Conservation (phyloP, 1,284 basidiomycete species). For the Bondarzewia mesenterica region DNA sequence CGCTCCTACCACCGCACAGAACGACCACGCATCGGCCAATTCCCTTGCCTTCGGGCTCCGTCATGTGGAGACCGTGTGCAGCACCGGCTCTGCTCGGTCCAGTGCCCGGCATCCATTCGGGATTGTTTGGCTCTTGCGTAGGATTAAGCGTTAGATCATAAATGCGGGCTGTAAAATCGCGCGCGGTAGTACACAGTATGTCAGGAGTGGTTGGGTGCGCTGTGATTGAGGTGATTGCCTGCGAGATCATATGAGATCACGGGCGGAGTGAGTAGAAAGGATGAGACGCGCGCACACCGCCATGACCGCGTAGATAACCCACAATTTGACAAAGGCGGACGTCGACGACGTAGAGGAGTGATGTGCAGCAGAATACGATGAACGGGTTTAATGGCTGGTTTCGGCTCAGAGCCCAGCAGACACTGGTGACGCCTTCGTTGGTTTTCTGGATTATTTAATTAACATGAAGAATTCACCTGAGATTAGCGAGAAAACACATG, state of each 20-base stretch:
- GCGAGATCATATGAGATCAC: not conserved
- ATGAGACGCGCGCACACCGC: constrained; percentile 41
- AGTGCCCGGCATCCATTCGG: constrained; percentile 46
- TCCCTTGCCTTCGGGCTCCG: constrained; percentile 50
- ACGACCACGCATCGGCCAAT: constrained; percentile 56
- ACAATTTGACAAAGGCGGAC: constrained; percentile 29
- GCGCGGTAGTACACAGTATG: constrained; percentile 59
- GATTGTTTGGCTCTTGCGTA: constrained; percentile 35
- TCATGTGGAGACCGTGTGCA: constrained; percentile 58
- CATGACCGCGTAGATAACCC: constrained; percentile 55
- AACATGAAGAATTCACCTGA: not conserved
- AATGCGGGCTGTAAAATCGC: constrained; percentile 56
- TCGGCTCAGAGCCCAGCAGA: constrained; percentile 12
- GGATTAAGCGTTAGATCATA: constrained; percentile 43
- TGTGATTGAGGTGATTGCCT: constrained; percentile 61
- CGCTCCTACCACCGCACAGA: constrained; percentile 58
- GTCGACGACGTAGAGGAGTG: constrained; percentile 46
- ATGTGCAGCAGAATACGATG: constrained; percentile 42
- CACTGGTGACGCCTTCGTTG: constrained; percentile 1
- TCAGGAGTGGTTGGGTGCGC: constrained; percentile 51
- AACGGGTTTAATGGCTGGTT: constrained; percentile 42
- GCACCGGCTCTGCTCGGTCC: constrained; percentile 50
- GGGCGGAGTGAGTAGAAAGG: constrained; percentile 5
- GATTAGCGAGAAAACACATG: not conserved
- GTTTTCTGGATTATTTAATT: not conserved